These are phyloP conservation scores for Albifimbria verrucaria DNA, from an alignment of 2,329 filamentous ascomycete genomes.

Conservation along the genomic window DNA sequence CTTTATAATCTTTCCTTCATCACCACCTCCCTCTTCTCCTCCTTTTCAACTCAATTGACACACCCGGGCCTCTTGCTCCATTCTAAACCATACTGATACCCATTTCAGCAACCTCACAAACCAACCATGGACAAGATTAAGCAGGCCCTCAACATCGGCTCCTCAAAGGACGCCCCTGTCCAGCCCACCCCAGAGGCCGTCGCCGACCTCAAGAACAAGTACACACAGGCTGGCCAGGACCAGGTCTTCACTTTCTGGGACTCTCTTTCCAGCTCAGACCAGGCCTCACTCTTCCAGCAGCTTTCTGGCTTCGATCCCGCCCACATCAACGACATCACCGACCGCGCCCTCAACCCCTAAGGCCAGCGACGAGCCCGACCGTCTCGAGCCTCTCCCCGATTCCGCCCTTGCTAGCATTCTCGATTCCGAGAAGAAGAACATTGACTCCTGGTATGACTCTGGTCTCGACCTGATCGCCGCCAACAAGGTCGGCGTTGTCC, in stretches of 20 bases:
- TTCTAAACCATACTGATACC: constrained; percentile 1
- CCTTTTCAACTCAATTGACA: constrained; percentile 5
- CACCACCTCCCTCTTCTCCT: constrained; percentile 7
- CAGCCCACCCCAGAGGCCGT: constrained; percentile 65
- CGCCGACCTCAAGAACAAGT: constrained; percentile 65
- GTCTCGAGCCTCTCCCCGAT: constrained; percentile 83
- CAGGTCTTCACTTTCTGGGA: constrained; percentile 83
- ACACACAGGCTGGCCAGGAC: constrained; percentile 73
- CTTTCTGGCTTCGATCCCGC: constrained; percentile 77
- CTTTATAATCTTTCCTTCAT: no score
- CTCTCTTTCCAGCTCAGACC: constrained; percentile 67
- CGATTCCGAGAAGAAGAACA: constrained; percentile 75
- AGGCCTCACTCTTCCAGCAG: constrained; percentile 77
- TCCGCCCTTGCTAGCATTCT: constrained; percentile 85
- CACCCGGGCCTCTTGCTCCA: constrained; percentile 5
- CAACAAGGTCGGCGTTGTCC: constrained; percentile 78
- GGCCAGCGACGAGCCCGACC: constrained; percentile 50
- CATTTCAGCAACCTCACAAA: constrained; percentile 9
- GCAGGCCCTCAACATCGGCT: constrained; percentile 35
- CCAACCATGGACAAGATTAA: constrained; percentile 43
- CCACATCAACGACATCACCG: constrained; percentile 82
- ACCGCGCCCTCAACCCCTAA: constrained; percentile 79
- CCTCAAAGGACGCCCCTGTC: constrained; percentile 26
- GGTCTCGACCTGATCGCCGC: constrained; percentile 77
- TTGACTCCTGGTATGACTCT: constrained; percentile 79